Evolutionary conservation across 163 green algal species (phyloP), one percentile per base, ranked within the genome.

Genomic region (Scenedesmus sp.): DNA sequence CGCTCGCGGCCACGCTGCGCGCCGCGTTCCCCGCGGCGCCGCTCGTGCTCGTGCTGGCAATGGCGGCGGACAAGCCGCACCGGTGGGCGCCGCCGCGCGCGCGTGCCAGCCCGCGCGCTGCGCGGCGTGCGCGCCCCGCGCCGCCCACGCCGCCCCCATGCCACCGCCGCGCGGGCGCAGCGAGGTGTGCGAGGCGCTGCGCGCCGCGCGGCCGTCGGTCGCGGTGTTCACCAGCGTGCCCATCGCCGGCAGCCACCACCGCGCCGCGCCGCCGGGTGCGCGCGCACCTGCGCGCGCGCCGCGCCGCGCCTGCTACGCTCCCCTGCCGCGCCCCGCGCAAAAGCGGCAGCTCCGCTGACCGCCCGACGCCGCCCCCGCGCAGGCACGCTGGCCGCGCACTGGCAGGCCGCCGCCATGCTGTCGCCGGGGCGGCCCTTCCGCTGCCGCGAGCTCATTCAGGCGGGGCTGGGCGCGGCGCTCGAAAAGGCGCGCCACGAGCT

Each of bases 31-130:
- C 91, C n/a, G 34, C 54, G n/a, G 20, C 51, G 51, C 90, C 90
- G 0, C 42, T 96, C 60, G 91, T 87, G 4, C 77, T 97, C 36
- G 85, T 97, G 36, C 36, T 97, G 53, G 92, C 88, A 15, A 95
- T 96, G 89, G 94, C 93, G 0, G 87, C 75, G 7, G 94, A 98
- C 85, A 98, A 98, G 85, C 84, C 97, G 63, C 78, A 87, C 75
- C 58, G 69, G 69, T 77, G 58, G 1, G 33, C 39, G 39, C 39
- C 39, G 39, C 39, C 39, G 10, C 6, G 39, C 39, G 10, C 39
- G 39, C 39, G 10, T 47, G 39, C 39, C n/a, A n/a, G n/a, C n/a
- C n/a, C n/a, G n/a, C n/a, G n/a, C n/a, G n/a, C n/a, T n/a, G n/a
- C n/a, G n/a, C n/a, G n/a, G n/a, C n/a, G n/a, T n/a, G n/a, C n/a